Percentiles rank a stretch among this genome's conserved stretches.
Evolutionary conservation across 2,329 filamentous ascomycete species (phyloP).

Genomic region (Trichoderma lentiforme): DNA sequence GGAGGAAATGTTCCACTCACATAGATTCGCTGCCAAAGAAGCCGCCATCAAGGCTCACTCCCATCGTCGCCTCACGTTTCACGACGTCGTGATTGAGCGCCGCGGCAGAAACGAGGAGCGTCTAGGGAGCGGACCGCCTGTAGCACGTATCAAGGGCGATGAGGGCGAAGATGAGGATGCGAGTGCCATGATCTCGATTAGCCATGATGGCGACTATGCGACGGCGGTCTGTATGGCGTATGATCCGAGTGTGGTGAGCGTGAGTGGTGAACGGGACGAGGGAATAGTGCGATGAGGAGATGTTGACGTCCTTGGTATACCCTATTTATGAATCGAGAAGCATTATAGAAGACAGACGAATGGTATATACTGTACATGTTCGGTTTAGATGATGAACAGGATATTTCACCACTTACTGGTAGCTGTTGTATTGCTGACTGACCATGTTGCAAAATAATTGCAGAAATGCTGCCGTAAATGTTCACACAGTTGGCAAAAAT

Average conservation of each 20-base stretch:
- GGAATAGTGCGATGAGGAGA: background rate
- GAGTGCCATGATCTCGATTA: conserved; percentile 72
- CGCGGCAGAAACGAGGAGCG: conserved; percentile 25
- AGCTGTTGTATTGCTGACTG: background rate
- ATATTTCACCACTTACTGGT: background rate
- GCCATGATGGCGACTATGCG: conserved; percentile 82
- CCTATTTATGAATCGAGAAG: background rate
- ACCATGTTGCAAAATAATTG: background rate
- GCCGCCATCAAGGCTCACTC: conserved; percentile 70
- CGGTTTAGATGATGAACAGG: background rate
- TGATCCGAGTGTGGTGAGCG: conserved; percentile 17
- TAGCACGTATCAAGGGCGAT: conserved; percentile 40
- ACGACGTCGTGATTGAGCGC: conserved; percentile 53
- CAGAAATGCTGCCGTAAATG: background rate
- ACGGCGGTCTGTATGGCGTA: conserved; percentile 63
- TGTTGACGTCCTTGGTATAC: background rate
- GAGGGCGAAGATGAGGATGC: conserved; percentile 38
- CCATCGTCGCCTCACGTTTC: conserved; percentile 56
- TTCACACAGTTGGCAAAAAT: background rate
- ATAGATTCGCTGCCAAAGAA: conserved; percentile 69
- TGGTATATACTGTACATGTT: background rate
- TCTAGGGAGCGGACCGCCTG: conserved; percentile 40
- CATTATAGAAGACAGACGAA: background rate
- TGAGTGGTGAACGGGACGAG: background rate
- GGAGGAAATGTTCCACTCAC: background rate